Percentiles rank a stretch among this genome's conserved stretches.
phyloP scores from a whole-genome alignment of 305 asterid genomes.

The Fraxinus angustifolia region DNA sequence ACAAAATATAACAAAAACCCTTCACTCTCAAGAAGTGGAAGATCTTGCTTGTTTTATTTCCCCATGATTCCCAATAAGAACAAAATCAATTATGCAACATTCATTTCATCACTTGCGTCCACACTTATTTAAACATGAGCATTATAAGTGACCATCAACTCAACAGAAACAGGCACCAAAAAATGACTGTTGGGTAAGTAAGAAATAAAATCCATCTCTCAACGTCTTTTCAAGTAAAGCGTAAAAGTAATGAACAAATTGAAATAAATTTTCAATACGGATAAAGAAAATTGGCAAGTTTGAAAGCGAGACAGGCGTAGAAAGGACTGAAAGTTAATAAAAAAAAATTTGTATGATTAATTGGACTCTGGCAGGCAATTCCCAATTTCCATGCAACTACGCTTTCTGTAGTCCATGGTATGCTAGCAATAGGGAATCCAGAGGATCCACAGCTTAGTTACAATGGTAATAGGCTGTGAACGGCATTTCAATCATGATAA shows the following conservation, averaged over 20 bases:
- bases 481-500: background rate
- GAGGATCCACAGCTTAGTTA: background rate
- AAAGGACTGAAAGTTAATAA: background rate
- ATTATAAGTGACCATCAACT: background rate
- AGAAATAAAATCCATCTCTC: conserved; percentile 1
- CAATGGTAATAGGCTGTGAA: background rate
- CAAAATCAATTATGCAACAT: background rate
- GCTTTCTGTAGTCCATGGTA: background rate
- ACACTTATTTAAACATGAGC: background rate
- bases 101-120: background rate
- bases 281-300: background rate
- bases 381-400: background rate
- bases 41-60: background rate
- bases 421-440: background rate
- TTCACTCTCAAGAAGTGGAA: background rate
- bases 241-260: background rate
- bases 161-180: conserved; percentile 18
- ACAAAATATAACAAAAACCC: background rate
- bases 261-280: background rate
- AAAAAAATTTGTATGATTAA: background rate
- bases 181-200: background rate
- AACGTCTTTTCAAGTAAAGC: conserved; percentile 9
- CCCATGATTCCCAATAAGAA: background rate
- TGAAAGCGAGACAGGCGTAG: background rate
- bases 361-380: background rate